phyloP scores from a whole-genome alignment of 176 grass and related monocot genomes.

The Eremochloa ophiuroides region DNA sequence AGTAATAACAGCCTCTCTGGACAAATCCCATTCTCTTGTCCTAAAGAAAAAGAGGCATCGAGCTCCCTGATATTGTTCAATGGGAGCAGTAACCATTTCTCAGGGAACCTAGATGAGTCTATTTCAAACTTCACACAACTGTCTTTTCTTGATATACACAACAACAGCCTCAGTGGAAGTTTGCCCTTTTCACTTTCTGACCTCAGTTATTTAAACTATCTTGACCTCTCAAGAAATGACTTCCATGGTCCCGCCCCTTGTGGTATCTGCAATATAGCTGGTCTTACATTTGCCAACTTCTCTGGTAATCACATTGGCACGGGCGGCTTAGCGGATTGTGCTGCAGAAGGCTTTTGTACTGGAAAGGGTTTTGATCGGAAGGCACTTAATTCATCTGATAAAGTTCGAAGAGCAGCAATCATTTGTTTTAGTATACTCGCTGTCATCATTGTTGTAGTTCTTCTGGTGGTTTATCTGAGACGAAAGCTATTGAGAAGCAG shows the following conservation, averaged over 20 bases:
- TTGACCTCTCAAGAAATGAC: slow-evolving; percentile 82
- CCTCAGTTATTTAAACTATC: slow-evolving; percentile 73
- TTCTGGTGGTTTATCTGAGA: slow-evolving; percentile 48
- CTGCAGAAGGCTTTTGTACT: slow-evolving; percentile 40
- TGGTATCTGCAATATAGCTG: slow-evolving; percentile 64
- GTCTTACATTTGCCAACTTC: slow-evolving; percentile 74
- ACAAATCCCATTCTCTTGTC: slow-evolving; percentile 47
- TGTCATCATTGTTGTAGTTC: slow-evolving; percentile 26
- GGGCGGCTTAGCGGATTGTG: slow-evolving; percentile 57
- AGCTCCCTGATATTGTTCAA: slow-evolving; percentile 80
- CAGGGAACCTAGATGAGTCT: slow-evolving; percentile 53
- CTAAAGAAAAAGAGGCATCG: slow-evolving; percentile 26
- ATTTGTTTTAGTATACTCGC: slow-evolving; percentile 43
- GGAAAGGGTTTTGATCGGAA: slow-evolving; percentile 22
- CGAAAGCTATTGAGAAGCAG: slow-evolving; percentile 47
- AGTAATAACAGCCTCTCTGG: slow-evolving; percentile 83
- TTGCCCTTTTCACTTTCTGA: slow-evolving; percentile 65
- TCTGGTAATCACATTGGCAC: slow-evolving; percentile 63
- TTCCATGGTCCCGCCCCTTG: slow-evolving; percentile 74
- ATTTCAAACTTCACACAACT: slow-evolving; percentile 84
- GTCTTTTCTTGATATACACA: slow-evolving; percentile 79
- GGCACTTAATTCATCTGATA: slow-evolving; percentile 33
- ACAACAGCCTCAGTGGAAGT: slow-evolving; percentile 67
- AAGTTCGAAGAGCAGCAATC: slow-evolving; percentile 23
- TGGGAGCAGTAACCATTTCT: slow-evolving; percentile 78